Evolutionary conservation across 805 yeast species (phyloP).

Genomic region (Candida hungchunana): DNA sequence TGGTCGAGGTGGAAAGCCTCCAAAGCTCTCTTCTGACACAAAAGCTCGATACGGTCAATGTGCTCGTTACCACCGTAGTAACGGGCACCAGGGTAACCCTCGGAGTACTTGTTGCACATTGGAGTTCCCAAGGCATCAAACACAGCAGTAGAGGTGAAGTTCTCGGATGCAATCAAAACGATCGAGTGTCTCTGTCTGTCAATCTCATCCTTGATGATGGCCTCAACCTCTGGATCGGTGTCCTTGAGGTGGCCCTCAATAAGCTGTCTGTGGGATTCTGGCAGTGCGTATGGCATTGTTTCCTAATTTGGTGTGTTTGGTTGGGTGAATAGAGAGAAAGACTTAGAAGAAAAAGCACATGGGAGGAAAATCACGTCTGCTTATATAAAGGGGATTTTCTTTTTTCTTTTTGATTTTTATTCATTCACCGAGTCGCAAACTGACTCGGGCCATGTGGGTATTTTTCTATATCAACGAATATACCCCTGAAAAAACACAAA

Average conservation of each 20-base stretch:
- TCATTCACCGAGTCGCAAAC: no score
- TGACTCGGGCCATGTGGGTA: no score
- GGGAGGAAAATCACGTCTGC: no score
- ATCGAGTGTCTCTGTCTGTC: conserved; percentile 88
- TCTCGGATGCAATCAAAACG: conserved; percentile 91
- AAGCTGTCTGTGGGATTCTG: conserved; percentile 60
- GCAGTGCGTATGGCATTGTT: conserved; percentile 57
- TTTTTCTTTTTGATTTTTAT: no score
- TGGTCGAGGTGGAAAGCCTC: conserved; percentile 79
- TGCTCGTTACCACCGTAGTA: conserved; percentile 97
- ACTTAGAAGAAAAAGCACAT: no score
- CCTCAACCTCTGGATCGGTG: conserved; percentile 81
- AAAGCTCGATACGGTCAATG: conserved; percentile 84
- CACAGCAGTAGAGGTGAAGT: conserved; percentile 92
- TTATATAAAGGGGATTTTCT: no score
- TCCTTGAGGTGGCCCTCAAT: conserved; percentile 55
- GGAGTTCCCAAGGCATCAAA: conserved; percentile 93
- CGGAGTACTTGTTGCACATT: conserved; percentile 97
- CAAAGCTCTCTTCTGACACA: conserved; percentile 92
- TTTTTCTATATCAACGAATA: no score
- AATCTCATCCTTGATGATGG: conserved; percentile 71
- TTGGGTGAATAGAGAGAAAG: not conserved
- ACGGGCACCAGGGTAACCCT: conserved; percentile 97
- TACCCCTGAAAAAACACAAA: no score
- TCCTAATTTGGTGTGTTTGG: not conserved